Evolutionary conservation across 306 rosid species (phyloP).

Genomic region (Rosa rugosa): DNA sequence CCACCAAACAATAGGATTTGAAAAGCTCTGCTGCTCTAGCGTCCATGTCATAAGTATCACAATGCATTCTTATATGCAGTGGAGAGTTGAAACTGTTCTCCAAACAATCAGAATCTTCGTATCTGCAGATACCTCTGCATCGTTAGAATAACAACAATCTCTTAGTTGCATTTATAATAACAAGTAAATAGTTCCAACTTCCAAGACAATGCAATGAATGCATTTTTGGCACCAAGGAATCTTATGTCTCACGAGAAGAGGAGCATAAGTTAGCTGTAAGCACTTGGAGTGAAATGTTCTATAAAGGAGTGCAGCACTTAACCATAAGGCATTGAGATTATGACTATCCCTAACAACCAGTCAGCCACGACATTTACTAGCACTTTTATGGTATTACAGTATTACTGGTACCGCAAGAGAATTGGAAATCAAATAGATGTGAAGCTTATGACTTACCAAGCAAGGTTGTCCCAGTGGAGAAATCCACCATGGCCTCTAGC

Average conservation of each 20-base stretch:
- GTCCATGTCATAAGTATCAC: not conserved
- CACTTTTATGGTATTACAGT: not conserved
- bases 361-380: not conserved
- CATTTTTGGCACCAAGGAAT: not conserved
- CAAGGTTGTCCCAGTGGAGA: conserved; percentile 81
- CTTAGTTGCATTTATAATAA: not conserved
- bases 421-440: not conserved
- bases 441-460: conserved; percentile 42
- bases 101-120: conserved; percentile 16
- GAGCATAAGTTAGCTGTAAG: not conserved
- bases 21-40: not conserved
- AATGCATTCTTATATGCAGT: not conserved
- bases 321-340: not conserved
- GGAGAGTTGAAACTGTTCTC: conserved; percentile 14
- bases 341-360: not conserved
- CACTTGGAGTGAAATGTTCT: not conserved
- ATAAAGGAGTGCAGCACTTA: not conserved
- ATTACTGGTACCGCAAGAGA: not conserved
- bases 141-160: not conserved
- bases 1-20: not conserved
- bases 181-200: not conserved
- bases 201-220: not conserved
- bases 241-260: not conserved
- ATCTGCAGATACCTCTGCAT: conserved; percentile 34
- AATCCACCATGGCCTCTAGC: conserved; percentile 89